A percentile compares a stretch with the other conserved stretches of the same genome.
Conservation (phyloP, 768 basidiomycete genomes). For the Termitomyces sp. region DNA sequence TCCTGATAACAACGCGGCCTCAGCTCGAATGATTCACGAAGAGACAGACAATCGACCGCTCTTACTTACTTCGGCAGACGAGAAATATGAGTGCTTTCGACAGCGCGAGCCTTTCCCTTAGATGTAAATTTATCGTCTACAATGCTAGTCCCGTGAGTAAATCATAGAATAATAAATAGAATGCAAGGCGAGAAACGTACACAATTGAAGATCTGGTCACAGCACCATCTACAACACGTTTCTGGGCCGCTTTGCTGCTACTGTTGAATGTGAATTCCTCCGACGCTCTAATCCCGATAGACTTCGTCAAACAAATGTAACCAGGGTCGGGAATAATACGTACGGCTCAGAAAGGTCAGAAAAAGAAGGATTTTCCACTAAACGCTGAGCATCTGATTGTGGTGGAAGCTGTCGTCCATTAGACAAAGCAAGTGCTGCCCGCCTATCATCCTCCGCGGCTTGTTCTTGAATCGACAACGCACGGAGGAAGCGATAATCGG, state of each 20-base stretch:
- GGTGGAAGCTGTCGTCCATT: conserved; percentile 9
- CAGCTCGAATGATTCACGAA: not conserved
- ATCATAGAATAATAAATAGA: not conserved
- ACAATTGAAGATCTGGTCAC: not conserved
- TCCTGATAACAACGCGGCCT: not conserved
- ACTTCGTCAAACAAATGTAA: not conserved
- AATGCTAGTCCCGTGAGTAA: not conserved
- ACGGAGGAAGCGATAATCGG: conserved; percentile 10
- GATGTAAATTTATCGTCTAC: not conserved
- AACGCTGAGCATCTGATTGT: conserved; percentile 13
- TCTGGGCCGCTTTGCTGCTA: not conserved
- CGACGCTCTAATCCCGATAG: not conserved
- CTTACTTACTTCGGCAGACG: not conserved
- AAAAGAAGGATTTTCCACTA: conserved; percentile 11
- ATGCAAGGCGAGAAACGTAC: not conserved
- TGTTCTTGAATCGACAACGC: conserved; percentile 9
- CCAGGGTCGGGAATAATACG: not conserved
- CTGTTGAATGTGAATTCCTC: not conserved
- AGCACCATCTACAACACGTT: not conserved
- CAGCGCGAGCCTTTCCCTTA: not conserved
- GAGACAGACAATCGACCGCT: not conserved
- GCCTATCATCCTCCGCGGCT: conserved; percentile 16
- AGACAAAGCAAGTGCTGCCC: conserved; percentile 11
- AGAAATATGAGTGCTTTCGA: not conserved
- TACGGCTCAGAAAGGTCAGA: conserved; percentile 4